A percentile compares a stretch with the other conserved stretches of the same genome.
phyloP scores from a whole-genome alignment of 768 basidiomycete species.

The Rhodosporidiobolus sp. region DNA sequence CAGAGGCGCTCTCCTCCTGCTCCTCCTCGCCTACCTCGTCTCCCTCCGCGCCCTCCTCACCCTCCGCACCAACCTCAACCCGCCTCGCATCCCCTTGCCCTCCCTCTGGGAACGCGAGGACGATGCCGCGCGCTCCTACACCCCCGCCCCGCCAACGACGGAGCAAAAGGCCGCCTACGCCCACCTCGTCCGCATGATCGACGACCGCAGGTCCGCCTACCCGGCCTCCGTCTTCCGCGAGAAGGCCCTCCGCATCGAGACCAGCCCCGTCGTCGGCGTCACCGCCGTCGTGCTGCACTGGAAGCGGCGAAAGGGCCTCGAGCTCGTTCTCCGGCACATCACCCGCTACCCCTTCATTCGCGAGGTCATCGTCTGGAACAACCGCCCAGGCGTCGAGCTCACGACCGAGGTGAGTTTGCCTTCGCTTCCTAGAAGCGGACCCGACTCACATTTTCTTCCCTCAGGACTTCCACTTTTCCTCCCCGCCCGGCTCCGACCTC shows the following conservation, averaged over 20 bases:
- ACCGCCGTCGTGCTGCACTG: conserved; percentile 33
- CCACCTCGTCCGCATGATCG: conserved; percentile 7
- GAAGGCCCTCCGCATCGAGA: conserved; percentile 1
- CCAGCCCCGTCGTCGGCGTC: conserved; percentile 17
- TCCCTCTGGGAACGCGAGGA: not conserved
- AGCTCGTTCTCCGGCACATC: conserved; percentile 34
- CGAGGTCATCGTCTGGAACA: conserved; percentile 44
- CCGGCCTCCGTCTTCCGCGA: conserved; percentile 1
- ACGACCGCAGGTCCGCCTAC: conserved; percentile 8
- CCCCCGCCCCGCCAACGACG: conserved; percentile 1
- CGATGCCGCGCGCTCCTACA: conserved; percentile 11
- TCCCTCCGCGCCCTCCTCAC: not conserved
- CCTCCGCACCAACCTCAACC: conserved; percentile 3
- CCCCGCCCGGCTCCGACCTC: conserved; percentile 15
- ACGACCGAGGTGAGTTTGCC: not conserved
- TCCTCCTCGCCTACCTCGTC: not conserved
- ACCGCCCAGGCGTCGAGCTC: conserved; percentile 22
- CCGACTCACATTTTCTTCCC: not conserved
- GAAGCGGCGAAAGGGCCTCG: conserved; percentile 17
- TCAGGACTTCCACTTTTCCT: conserved; percentile 14
- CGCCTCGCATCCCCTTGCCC: not conserved
- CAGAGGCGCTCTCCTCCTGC: conserved; percentile 9
- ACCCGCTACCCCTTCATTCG: conserved; percentile 37
- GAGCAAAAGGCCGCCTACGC: not conserved
- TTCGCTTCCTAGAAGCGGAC: too few relatives aligned